Conservation (phyloP, 108 stramenopile species). For the Nannochloropsis oceanica region DNA sequence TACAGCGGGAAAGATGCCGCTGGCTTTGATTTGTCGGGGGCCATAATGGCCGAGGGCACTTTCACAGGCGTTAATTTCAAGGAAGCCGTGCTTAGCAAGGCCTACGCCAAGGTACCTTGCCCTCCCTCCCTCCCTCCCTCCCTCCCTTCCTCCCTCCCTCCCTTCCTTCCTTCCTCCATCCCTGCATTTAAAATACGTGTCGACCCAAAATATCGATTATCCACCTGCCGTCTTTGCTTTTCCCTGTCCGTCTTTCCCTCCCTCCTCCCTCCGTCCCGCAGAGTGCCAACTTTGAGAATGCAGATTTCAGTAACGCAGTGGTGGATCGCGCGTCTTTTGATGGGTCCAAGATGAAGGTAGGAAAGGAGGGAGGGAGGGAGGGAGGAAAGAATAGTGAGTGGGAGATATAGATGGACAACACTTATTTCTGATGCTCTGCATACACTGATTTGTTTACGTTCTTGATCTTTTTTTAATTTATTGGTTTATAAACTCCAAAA, state of each 20-base stretch:
- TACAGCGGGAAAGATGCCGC: conserved; percentile 5
- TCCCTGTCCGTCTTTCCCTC: too few species aligned
- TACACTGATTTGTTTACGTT: too few species aligned
- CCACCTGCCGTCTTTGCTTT: too few species aligned
- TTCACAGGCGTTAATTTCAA: conserved; percentile 61
- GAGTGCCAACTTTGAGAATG: conserved; percentile 67
- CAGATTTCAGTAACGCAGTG: conserved; percentile 88
- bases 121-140: too few species aligned
- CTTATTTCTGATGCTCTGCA: too few species aligned
- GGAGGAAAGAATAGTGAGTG: neutral
- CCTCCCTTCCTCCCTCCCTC: too few species aligned
- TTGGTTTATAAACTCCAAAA: too few species aligned
- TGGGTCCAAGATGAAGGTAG: conserved; percentile 51
- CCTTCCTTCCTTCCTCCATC: too few species aligned
- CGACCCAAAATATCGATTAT: too few species aligned
- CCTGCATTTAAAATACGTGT: too few species aligned
- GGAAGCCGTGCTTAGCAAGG: conserved; percentile 72
- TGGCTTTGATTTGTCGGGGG: conserved; percentile 43
- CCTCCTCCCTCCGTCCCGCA: neutral
- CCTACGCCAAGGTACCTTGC: conserved; percentile 38
- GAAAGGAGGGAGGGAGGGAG: neutral
- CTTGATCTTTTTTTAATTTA: too few species aligned
- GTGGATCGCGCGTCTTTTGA: conserved; percentile 75
- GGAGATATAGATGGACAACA: too few species aligned
- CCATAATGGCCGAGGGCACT: conserved; percentile 69